Percentiles rank a stretch among this genome's conserved stretches.
These are phyloP conservation scores for Haplographium delicatum DNA, from an alignment of 495 filamentous ascomycete genomes.

Conservation along the genomic window DNA sequence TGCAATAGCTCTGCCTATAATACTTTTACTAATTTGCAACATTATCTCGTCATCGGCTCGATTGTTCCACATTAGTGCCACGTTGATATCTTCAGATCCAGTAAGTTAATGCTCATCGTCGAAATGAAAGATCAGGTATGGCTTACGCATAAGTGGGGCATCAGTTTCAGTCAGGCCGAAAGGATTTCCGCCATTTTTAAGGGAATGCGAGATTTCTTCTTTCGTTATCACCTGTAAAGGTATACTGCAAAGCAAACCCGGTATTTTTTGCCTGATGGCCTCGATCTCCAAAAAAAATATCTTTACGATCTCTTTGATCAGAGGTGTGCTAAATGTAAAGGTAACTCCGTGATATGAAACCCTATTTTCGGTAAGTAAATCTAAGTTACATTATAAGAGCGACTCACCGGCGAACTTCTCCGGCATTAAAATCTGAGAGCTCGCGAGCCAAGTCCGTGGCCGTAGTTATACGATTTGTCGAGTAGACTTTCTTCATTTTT, in stretches of 20 bases:
- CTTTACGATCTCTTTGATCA: too few relatives aligned
- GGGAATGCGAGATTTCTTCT: background rate
- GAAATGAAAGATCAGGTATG: background rate
- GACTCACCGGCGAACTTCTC: too few relatives aligned
- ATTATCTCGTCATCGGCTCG: background rate
- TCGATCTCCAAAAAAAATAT: too few relatives aligned
- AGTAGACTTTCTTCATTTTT: background rate
- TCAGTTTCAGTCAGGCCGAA: background rate
- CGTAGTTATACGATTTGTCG: background rate
- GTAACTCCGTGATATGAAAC: too few relatives aligned
- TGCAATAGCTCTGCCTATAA: background rate
- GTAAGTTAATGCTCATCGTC: too few relatives aligned
- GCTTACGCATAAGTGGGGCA: background rate
- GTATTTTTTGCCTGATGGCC: too few relatives aligned
- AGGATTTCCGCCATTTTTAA: background rate
- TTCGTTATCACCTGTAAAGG: background rate
- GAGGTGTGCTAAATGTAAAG: too few relatives aligned
- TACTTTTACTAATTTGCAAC: background rate
- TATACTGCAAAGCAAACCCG: too few relatives aligned
- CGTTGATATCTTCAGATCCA: too few relatives aligned
- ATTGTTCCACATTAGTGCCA: too few relatives aligned
- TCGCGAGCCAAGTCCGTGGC: background rate
- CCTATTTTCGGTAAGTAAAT: too few relatives aligned
- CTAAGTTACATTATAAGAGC: too few relatives aligned
- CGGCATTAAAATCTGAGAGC: background rate